Conservation (phyloP, 202 grass and related monocot species). For the Cymbopogon flexuosus region DNA sequence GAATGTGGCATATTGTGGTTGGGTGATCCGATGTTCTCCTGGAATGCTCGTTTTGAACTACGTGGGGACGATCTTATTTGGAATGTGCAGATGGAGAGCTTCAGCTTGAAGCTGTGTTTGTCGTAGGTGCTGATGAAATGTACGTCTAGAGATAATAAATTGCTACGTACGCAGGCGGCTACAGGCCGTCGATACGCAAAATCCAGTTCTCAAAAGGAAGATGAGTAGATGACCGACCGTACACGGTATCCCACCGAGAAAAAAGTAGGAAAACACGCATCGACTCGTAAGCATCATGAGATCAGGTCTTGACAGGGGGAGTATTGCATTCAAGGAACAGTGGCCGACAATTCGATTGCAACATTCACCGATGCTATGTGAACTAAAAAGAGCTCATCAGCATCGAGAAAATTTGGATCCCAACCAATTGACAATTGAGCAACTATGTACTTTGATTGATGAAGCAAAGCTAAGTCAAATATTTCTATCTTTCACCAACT, state of each 20-base stretch:
- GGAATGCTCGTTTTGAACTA: background rate
- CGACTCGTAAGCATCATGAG: background rate
- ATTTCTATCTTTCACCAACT: no score
- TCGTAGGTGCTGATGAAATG: background rate
- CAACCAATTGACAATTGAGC: no score
- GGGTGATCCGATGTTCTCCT: background rate
- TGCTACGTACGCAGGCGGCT: background rate
- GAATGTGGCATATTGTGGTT: background rate
- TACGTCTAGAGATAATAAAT: background rate
- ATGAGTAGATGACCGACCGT: background rate
- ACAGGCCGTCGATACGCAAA: background rate
- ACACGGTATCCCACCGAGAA: background rate
- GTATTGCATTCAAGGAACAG: background rate
- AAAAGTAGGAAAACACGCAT: background rate
- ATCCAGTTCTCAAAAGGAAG: background rate
- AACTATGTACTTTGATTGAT: no score
- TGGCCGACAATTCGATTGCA: background rate
- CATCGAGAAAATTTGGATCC: no score
- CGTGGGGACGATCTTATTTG: no score
- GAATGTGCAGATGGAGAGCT: background rate
- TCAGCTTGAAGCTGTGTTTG: background rate
- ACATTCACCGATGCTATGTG: background rate
- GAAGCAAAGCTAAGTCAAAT: no score
- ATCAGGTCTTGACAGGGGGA: background rate
- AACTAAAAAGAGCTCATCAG: background rate